Evolutionary conservation across 2,329 filamentous ascomycete genomes (phyloP).

Genomic region (Exophiala dermatitidis): DNA sequence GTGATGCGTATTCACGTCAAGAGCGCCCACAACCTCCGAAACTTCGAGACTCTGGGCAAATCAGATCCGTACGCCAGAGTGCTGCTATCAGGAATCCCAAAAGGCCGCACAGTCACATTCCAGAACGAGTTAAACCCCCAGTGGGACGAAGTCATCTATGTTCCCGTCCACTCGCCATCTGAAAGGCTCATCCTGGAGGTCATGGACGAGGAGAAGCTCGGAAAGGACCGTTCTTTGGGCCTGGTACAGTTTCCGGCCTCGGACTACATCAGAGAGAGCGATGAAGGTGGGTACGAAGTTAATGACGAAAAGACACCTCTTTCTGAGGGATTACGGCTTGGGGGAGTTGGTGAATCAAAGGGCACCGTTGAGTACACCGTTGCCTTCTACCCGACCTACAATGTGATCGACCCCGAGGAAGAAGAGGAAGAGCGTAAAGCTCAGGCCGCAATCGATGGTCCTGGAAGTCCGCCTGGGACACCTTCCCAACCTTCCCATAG

Average conservation of each 20-base stretch:
- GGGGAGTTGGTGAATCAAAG: constrained; percentile 66
- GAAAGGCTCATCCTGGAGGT: constrained; percentile 86
- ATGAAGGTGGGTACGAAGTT: constrained; percentile 68
- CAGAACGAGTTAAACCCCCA: constrained; percentile 92
- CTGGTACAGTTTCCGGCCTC: constrained; percentile 67
- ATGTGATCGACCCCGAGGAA: constrained; percentile 79
- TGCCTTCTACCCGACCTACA: constrained; percentile 83
- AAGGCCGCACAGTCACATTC: constrained; percentile 88
- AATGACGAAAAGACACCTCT: constrained; percentile 66
- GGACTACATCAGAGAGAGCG: constrained; percentile 71
- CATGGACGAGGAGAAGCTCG: constrained; percentile 91
- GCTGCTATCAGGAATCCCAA: constrained; percentile 80
- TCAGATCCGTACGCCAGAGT: constrained; percentile 92
- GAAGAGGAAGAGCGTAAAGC: constrained; percentile 39
- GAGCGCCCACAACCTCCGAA: constrained; percentile 73
- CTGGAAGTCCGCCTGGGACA: not conserved
- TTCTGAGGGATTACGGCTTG: constrained; percentile 63
- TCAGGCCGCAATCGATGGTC: constrained; percentile 25
- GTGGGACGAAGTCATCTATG: constrained; percentile 91
- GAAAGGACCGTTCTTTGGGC: constrained; percentile 82
- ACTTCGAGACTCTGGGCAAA: constrained; percentile 91
- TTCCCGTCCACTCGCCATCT: constrained; percentile 76
- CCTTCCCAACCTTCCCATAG: constrained; percentile 20
- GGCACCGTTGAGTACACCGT: constrained; percentile 74
- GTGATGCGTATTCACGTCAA: constrained; percentile 92